Percentiles rank a stretch among this genome's conserved stretches.
These are phyloP conservation scores for Planoprotostelium fungivorum DNA, from an alignment of 78 protist genomes.

Conservation along the genomic window DNA sequence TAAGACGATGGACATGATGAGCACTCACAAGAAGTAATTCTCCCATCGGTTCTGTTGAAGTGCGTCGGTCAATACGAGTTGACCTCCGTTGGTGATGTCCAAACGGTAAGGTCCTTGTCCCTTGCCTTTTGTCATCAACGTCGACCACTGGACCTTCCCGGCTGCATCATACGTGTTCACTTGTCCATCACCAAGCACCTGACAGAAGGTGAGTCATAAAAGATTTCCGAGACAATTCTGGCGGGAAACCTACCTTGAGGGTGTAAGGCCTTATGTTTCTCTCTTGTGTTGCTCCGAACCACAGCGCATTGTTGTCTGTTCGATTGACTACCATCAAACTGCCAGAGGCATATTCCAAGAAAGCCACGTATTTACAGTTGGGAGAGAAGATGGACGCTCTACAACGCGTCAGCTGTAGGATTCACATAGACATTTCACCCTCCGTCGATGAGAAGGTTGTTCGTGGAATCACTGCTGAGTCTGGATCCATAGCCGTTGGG, in stretches of 20 bases:
- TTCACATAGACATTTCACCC: background rate
- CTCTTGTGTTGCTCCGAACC: background rate
- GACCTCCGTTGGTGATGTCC: background rate
- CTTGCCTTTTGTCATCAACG: background rate
- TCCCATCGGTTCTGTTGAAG: background rate
- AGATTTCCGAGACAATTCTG: background rate
- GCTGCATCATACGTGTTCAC: background rate
- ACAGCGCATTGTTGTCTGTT: background rate
- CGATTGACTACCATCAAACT: background rate
- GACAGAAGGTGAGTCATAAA: background rate
- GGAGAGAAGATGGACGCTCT: background rate
- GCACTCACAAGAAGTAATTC: background rate
- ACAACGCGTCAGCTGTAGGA: background rate
- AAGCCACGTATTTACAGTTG: background rate
- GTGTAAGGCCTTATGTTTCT: background rate
- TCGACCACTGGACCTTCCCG: background rate
- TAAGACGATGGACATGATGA: background rate
- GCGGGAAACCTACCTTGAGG: background rate
- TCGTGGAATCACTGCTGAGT: background rate
- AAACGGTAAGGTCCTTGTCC: background rate
- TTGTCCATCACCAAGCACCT: background rate
- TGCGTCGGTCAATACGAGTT: background rate
- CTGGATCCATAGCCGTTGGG: background rate
- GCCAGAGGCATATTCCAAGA: background rate
- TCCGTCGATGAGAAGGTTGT: background rate